Evolutionary conservation across 306 rosid genomes (phyloP).

Genomic region (Vicia sativa): DNA sequence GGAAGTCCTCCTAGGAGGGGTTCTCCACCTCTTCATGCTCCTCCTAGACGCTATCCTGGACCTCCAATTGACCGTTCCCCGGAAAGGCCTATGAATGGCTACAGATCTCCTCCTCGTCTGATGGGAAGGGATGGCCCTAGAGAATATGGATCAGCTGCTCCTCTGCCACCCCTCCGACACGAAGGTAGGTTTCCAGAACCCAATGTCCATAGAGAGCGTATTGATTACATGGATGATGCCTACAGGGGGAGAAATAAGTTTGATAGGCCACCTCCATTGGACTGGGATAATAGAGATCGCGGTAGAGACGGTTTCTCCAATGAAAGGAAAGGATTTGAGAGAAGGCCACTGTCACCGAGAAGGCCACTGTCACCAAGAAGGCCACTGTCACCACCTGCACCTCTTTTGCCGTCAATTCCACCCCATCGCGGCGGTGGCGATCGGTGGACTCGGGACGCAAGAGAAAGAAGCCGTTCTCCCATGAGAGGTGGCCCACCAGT

Average conservation of each 20-base stretch:
- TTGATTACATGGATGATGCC: conserved; percentile 66
- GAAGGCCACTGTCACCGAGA: conserved; percentile 70
- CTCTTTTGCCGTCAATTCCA: conserved; percentile 48
- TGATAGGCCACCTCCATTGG: conserved; percentile 69
- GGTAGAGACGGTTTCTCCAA: conserved; percentile 66
- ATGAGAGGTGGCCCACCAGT: conserved; percentile 65
- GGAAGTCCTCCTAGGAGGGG: conserved; percentile 93
- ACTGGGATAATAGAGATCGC: conserved; percentile 68
- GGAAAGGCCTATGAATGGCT: conserved; percentile 71
- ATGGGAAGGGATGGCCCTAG: conserved; percentile 77
- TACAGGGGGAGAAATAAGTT: conserved; percentile 76
- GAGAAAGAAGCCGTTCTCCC: conserved; percentile 85
- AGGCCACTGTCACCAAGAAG: conserved; percentile 44
- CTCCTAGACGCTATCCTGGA: conserved; percentile 74
- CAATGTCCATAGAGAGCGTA: conserved; percentile 57
- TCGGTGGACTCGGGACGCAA: conserved; percentile 55
- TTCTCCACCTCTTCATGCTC: conserved; percentile 62
- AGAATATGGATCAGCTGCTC: conserved; percentile 69
- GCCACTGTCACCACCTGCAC: conserved; percentile 67
- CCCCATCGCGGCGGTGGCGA: conserved; percentile 43
- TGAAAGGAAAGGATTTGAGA: conserved; percentile 74
- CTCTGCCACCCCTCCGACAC: conserved; percentile 69
- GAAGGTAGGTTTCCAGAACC: conserved; percentile 74
- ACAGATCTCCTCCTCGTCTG: conserved; percentile 83
- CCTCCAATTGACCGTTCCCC: conserved; percentile 75